Evolutionary conservation across 1,139 yeast species (phyloP).

Genomic region (Sugiyamaella grinbergsii): DNA sequence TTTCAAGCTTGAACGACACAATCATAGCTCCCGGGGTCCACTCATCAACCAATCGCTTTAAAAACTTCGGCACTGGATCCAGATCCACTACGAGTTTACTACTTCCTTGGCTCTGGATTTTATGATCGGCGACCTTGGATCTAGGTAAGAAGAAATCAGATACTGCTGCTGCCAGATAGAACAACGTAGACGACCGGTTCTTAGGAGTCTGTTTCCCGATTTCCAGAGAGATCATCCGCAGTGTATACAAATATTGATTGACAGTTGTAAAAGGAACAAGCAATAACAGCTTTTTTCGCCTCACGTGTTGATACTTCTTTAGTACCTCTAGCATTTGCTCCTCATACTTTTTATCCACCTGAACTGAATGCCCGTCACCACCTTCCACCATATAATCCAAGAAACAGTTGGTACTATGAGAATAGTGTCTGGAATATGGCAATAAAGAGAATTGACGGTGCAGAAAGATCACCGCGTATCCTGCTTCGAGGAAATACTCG

Average conservation of each 20-base stretch:
- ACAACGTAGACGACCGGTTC: slow-evolving; percentile 48
- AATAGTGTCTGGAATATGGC: slow-evolving; percentile 88
- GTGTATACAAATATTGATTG: slow-evolving; percentile 85
- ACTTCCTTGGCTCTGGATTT: slow-evolving; percentile 76
- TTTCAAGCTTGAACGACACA: slow-evolving; percentile 90
- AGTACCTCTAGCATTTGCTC: slow-evolving; percentile 65
- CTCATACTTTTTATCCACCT: slow-evolving; percentile 61
- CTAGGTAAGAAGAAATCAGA: slow-evolving; percentile 93
- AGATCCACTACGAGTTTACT: slow-evolving; percentile 71
- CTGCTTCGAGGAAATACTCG: slow-evolving; percentile 80
- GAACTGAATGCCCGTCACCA: slow-evolving; percentile 37
- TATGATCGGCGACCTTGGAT: slow-evolving; percentile 85
- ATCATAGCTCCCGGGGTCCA: slow-evolving; percentile 98
- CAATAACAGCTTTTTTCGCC: slow-evolving; percentile 60
- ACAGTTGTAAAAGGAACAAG: slow-evolving; percentile 91
- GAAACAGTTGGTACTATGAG: slow-evolving; percentile 82
- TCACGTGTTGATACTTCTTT: slow-evolving; percentile 63
- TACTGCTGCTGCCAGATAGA: slow-evolving; percentile 96
- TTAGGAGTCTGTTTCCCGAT: slow-evolving; percentile 43
- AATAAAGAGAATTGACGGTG: slow-evolving; percentile 89
- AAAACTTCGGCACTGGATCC: slow-evolving; percentile 95
- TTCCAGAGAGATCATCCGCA: slow-evolving; percentile 64
- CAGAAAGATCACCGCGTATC: slow-evolving; percentile 87
- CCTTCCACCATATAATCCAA: slow-evolving; percentile 68
- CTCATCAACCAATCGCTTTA: slow-evolving; percentile 80